A percentile compares a stretch with the other conserved stretches of the same genome.
Conservation (phyloP, 805 yeast species). For the Candida ortonii region DNA sequence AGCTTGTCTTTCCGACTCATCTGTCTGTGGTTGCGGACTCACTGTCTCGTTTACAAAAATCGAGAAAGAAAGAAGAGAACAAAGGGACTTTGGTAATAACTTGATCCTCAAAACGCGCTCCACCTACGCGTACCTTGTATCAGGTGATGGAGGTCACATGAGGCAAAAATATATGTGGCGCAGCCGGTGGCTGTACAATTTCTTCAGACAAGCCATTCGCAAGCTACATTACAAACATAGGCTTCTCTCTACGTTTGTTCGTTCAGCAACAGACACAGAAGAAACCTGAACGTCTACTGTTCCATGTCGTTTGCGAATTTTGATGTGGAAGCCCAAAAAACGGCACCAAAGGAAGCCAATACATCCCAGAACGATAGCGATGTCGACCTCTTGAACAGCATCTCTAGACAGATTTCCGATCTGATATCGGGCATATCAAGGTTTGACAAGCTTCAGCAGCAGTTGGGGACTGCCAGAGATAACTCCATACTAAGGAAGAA, state of each 20-base stretch:
- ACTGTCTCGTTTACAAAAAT: no score
- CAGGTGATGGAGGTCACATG: no score
- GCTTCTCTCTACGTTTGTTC: no score
- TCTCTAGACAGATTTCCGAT: constrained; percentile 23
- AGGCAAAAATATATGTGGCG: no score
- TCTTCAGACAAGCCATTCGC: no score
- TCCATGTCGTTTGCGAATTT: constrained; percentile 55
- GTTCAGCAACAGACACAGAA: no score
- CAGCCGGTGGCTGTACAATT: no score
- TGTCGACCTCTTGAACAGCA: constrained; percentile 14
- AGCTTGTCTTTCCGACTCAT: constrained; percentile 41
- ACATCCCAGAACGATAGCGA: not conserved
- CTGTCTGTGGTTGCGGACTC: not conserved
- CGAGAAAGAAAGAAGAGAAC: no score
- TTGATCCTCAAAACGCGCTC: no score
- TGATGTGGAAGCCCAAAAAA: constrained; percentile 48
- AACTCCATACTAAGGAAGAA: constrained; percentile 34
- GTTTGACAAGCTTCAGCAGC: constrained; percentile 47
- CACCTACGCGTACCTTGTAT: no score
- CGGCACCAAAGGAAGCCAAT: not conserved
- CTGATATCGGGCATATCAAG: constrained; percentile 43
- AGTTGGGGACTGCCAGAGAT: constrained; percentile 55
- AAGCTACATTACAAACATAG: no score
- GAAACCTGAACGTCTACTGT: constrained; percentile 1
- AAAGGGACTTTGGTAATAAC: no score